Evolutionary conservation across 192 early-diverging fungal species (phyloP).

Genomic region (Cetraspora pellucida): DNA sequence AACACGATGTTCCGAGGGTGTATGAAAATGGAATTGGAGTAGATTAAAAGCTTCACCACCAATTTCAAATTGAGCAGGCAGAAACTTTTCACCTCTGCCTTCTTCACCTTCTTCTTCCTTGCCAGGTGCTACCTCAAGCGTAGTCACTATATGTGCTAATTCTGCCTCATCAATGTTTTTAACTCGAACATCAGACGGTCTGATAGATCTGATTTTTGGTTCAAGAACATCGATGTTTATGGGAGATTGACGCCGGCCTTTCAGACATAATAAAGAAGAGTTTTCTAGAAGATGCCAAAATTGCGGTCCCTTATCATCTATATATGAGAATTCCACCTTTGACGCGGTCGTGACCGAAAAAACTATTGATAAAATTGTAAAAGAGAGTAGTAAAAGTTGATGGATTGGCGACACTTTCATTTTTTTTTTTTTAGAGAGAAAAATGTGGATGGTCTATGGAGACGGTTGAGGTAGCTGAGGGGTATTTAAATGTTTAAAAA

Average conservation of each 20-base stretch:
- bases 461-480: no score
- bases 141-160: constrained; percentile 46
- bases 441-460: no score
- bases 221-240: constrained; percentile 46
- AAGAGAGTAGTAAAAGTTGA: no score
- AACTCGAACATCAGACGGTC: constrained; percentile 20
- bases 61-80: constrained; percentile 32
- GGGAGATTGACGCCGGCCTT: constrained; percentile 54
- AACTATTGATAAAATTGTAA: no score
- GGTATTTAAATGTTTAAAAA: no score
- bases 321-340: not conserved
- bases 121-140: constrained; percentile 42
- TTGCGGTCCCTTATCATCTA: not conserved
- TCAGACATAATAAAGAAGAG: constrained; percentile 24
- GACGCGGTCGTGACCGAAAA: no score
- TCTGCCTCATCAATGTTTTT: constrained; percentile 29
- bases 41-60: constrained; percentile 45
- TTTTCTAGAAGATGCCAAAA: not conserved
- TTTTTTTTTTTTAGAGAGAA: no score
- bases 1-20: constrained; percentile 61
- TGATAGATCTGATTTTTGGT: not conserved
- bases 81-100: not conserved
- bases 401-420: no score
- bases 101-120: not conserved
- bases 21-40: constrained; percentile 64